Conservation (phyloP, 352 stramenopile genomes). For the Pythium phragmiticola region DNA sequence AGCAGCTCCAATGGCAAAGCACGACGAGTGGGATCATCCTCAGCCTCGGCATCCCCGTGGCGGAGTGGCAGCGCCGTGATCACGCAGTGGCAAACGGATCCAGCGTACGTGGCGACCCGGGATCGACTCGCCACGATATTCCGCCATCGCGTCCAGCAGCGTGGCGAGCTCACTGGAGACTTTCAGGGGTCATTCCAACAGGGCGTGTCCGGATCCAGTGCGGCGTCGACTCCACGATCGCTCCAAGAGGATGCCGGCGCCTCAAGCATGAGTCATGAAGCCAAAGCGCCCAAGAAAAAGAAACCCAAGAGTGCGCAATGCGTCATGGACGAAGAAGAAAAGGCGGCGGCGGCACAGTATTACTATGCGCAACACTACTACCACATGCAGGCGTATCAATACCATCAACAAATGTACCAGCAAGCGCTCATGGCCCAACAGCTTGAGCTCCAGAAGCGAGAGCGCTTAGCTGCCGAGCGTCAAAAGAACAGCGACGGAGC, state of each 20-base stretch:
- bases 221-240: slow-evolving; percentile 6
- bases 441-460: slow-evolving; percentile 19
- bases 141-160: slow-evolving; percentile 47
- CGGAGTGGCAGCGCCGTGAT: not conserved
- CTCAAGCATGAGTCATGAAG: not conserved
- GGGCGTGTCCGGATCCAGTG: slow-evolving; percentile 16
- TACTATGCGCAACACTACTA: slow-evolving; percentile 37
- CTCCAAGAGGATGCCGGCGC: not conserved
- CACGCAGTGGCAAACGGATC: slow-evolving; percentile 22
- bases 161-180: slow-evolving; percentile 32
- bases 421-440: slow-evolving; percentile 49
- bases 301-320: slow-evolving; percentile 1
- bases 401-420: slow-evolving; percentile 68
- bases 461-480: not conserved
- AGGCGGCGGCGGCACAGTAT: slow-evolving; percentile 20
- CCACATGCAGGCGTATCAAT: slow-evolving; percentile 44
- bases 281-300: slow-evolving; percentile 15
- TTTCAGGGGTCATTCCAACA: slow-evolving; percentile 27
- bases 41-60: not conserved
- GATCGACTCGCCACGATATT: slow-evolving; percentile 70
- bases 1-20: slow-evolving; percentile 15
- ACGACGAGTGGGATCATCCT: slow-evolving; percentile 3
- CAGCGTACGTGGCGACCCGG: slow-evolving; percentile 28
- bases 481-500: not conserved
- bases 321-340: slow-evolving; percentile 8